Evolutionary conservation across 306 rosid genomes (phyloP).

Genomic region (Citrullus amarus): DNA sequence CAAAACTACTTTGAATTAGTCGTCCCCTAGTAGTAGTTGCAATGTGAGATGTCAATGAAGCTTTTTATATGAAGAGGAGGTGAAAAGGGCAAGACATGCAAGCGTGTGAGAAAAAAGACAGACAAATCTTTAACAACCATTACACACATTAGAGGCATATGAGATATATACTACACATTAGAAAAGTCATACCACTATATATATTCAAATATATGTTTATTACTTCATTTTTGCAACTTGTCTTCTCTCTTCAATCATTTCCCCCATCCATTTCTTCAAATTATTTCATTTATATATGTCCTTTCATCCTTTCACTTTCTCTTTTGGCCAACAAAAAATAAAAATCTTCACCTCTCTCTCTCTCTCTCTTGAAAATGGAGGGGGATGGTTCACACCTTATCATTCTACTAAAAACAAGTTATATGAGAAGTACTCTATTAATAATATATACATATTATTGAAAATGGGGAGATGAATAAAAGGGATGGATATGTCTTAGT

Average conservation of each 20-base stretch:
- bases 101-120: constrained; percentile 34
- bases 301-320: not conserved
- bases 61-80: constrained; percentile 13
- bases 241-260: constrained; percentile 39
- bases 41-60: too few species aligned
- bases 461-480: too few species aligned
- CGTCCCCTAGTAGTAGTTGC: too few species aligned
- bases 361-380: too few species aligned
- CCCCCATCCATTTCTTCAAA: constrained; percentile 29
- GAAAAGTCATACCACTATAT: constrained; percentile 4
- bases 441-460: too few species aligned
- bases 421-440: too few species aligned
- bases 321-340: not conserved
- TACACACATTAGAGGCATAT: not conserved
- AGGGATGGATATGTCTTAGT: too few species aligned
- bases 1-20: too few species aligned
- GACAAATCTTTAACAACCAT: constrained; percentile 42
- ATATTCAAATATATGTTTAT: not conserved
- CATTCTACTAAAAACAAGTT: too few species aligned
- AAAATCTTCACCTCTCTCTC: too few species aligned
- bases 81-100: constrained; percentile 88
- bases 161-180: not conserved
- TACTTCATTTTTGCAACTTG: constrained; percentile 13
- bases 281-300: constrained; percentile 3
- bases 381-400: too few species aligned